phyloP scores from a whole-genome alignment of 306 rosid genomes.

The Datisca glomerata region DNA sequence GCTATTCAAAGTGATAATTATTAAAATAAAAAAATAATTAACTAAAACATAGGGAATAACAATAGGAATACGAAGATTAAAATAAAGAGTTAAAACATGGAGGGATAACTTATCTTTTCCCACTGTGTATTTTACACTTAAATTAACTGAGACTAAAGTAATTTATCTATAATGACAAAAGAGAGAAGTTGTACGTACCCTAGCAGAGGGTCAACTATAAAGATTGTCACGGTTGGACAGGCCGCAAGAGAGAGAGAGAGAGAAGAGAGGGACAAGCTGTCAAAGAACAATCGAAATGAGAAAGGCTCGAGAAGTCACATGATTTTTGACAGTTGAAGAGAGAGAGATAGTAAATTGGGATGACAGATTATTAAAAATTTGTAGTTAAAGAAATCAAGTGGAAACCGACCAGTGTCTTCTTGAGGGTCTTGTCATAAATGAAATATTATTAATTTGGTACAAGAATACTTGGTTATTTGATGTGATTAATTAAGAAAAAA shows the following conservation, averaged over 20 bases:
- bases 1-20: too few species aligned
- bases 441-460: slow-evolving; percentile 12
- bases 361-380: slow-evolving; percentile 1
- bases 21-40: too few species aligned
- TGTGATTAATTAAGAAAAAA: too few species aligned
- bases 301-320: slow-evolving; percentile 27
- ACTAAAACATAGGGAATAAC: too few species aligned
- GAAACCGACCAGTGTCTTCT: slow-evolving; percentile 71
- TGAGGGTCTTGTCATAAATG: slow-evolving; percentile 1
- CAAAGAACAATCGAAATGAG: slow-evolving; percentile 18
- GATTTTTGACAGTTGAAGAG: slow-evolving; percentile 34
- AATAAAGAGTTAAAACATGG: background rate
- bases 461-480: slow-evolving; percentile 29
- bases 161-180: slow-evolving; percentile 5
- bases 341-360: slow-evolving; percentile 6
- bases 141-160: background rate
- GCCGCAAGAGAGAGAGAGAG: slow-evolving; percentile 1
- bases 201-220: slow-evolving; percentile 25
- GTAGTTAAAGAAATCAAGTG: slow-evolving; percentile 9
- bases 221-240: slow-evolving; percentile 15
- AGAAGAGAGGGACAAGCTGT: slow-evolving; percentile 17
- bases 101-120: background rate
- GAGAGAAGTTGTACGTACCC: background rate
- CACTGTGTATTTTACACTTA: background rate
- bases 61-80: background rate